phyloP scores from a whole-genome alignment of 2,329 filamentous ascomycete genomes.

The Colletotrichum sp. region DNA sequence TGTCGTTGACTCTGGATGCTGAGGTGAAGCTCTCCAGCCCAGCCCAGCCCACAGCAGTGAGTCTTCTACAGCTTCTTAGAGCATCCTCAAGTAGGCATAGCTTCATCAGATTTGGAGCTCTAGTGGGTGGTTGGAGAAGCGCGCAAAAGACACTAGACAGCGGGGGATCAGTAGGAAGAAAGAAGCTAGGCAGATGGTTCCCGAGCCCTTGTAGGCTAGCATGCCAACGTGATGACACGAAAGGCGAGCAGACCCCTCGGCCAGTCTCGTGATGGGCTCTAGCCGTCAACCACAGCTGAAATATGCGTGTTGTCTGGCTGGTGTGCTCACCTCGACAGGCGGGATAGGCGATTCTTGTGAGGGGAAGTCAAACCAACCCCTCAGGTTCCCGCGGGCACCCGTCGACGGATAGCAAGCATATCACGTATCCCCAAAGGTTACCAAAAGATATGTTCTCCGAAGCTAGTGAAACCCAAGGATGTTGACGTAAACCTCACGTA shows the following conservation, averaged over 20 bases:
- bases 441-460: neutral
- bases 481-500: slow-evolving; percentile 1
- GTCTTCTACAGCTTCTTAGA: neutral
- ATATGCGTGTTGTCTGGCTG: neutral
- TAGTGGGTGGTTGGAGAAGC: neutral
- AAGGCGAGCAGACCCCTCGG: neutral
- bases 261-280: neutral
- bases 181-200: neutral
- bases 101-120: neutral
- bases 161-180: neutral
- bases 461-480: neutral
- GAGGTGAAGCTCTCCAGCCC: neutral
- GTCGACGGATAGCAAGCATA: neutral
- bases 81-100: neutral
- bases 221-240: neutral
- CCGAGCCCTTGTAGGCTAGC: neutral
- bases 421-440: neutral
- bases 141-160: neutral
- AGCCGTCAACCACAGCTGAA: neutral
- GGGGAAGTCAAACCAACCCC: neutral
- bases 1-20: neutral
- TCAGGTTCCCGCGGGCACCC: neutral
- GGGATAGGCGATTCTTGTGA: neutral
- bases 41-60: neutral
- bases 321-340: neutral